Conservation (phyloP, 192 early-diverging fungal genomes). For the Mortierella alpina region DNA sequence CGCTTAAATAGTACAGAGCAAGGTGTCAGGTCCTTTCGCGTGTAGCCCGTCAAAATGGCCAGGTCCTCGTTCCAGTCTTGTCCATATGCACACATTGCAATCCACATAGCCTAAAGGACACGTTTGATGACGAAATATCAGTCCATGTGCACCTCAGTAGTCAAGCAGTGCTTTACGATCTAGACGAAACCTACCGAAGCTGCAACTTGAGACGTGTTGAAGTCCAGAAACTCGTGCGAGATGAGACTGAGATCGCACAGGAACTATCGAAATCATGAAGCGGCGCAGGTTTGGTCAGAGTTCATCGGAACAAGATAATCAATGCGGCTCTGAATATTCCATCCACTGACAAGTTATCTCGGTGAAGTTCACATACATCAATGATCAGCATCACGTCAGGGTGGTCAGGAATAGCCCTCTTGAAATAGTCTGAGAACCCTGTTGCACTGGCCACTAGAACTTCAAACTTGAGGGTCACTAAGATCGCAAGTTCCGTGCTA, state of each 20-base stretch:
- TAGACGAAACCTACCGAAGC: conserved; percentile 16
- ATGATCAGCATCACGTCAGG: conserved; percentile 1
- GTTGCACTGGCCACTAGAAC: conserved; percentile 36
- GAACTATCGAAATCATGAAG: conserved; percentile 4
- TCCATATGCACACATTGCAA: conserved; percentile 21
- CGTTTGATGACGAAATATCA: background rate
- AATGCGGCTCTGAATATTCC: background rate
- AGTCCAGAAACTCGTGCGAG: conserved; percentile 29
- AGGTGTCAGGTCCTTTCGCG: conserved; percentile 13
- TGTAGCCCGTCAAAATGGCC: conserved; percentile 40
- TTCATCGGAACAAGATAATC: background rate
- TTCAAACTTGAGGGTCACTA: conserved; percentile 41
- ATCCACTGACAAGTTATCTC: background rate
- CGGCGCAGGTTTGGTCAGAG: background rate
- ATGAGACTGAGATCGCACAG: conserved; percentile 41
- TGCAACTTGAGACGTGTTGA: conserved; percentile 34
- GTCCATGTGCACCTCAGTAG: background rate
- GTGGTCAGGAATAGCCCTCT: conserved; percentile 20
- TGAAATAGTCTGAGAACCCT: conserved; percentile 37
- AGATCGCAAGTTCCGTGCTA: conserved; percentile 24
- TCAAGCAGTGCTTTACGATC: background rate
- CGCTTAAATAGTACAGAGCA: conserved; percentile 25
- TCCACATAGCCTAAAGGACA: conserved; percentile 28
- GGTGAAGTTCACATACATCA: conserved; percentile 28
- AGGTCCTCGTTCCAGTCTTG: conserved; percentile 37